phyloP scores from a whole-genome alignment of 768 basidiomycete species.

The Chalciporus chontae region DNA sequence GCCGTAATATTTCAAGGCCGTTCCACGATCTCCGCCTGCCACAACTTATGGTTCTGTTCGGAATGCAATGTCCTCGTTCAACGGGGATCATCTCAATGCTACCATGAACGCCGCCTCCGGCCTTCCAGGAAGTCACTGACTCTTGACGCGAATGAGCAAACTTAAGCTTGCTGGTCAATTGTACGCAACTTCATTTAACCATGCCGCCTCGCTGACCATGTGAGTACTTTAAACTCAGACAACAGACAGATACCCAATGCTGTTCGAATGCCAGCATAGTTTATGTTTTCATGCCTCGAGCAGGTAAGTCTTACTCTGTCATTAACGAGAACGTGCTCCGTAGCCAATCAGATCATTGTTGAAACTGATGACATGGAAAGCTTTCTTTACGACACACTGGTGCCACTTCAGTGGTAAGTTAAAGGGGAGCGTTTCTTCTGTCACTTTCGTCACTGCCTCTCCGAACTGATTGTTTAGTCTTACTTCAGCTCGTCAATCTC shows the following conservation, averaged over 20 bases:
- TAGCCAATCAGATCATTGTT: constrained; percentile 3
- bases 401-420: constrained; percentile 7
- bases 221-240: constrained; percentile 19
- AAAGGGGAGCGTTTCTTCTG: not conserved
- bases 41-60: not conserved
- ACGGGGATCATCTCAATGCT: constrained; percentile 5
- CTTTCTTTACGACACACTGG: constrained; percentile 8
- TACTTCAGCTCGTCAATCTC: not conserved
- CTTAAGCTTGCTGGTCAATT: constrained; percentile 17
- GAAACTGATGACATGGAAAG: not conserved
- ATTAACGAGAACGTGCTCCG: not conserved
- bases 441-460: constrained; percentile 5
- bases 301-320: not conserved
- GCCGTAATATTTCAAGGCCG: constrained; percentile 7
- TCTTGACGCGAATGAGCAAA: constrained; percentile 11
- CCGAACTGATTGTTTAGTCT: not conserved
- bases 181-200: constrained; percentile 21
- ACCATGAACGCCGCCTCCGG: not conserved
- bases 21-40: constrained; percentile 10
- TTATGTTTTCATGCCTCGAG: not conserved
- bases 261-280: constrained; percentile 11
- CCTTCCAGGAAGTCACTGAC: not conserved
- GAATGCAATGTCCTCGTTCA: constrained; percentile 7
- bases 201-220: not conserved
- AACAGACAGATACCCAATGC: constrained; percentile 5